Evolutionary conservation across 2,329 filamentous ascomycete genomes (phyloP), one percentile per base, ranked within the genome.

Genomic region (Escovopsis sp.): DNA sequence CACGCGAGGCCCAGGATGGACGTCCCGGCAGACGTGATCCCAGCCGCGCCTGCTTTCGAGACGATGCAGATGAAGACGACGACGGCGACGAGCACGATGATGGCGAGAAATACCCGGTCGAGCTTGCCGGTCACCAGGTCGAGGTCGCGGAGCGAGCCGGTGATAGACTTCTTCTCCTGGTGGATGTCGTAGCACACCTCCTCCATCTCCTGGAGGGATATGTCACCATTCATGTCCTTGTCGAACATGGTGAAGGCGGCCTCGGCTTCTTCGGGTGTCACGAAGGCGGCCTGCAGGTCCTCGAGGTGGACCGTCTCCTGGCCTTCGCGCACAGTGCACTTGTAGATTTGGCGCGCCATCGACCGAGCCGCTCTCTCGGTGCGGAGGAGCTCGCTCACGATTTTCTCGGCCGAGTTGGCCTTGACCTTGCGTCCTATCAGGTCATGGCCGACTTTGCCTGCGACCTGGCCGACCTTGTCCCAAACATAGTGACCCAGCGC

Each of bases 211-310:
- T 94, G 86, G 75, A 94, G 87, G 1, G 85, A 93, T 40, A 95
- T 94, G 55, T 96, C 89, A 4, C 88, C 89, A 49, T 96, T 96
- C 66, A 95, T 77, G 54, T 96, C 89, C 57, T 91, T 93, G 64
- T 96, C 89, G 51, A 95, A 95, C 69, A 95, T 88, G 51, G 72
- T 70, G 54, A 96, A 95, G 0, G 88, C 88, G 3, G 83, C 83
- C 42, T 91, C 82, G 1, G 87, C 85, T 56, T 95, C 89, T 12
- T 95, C 88, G 15, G 81, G 73, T 23, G 80, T 83, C 9, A 82
- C 73, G 52, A 94, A 95, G 1, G 85, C 87, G 10, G 73, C 67
- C 47, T 78, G 80, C 42, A 96, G 63, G 54, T 95, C 88, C 8
- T 87, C 85, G 0, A 80, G 70, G 18, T 77, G 73, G 5, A 95